Percentiles rank a stretch among this genome's conserved stretches.
These are phyloP conservation scores for Globisporangium nunn DNA, from an alignment of 352 stramenopile species.

Conservation along the genomic window DNA sequence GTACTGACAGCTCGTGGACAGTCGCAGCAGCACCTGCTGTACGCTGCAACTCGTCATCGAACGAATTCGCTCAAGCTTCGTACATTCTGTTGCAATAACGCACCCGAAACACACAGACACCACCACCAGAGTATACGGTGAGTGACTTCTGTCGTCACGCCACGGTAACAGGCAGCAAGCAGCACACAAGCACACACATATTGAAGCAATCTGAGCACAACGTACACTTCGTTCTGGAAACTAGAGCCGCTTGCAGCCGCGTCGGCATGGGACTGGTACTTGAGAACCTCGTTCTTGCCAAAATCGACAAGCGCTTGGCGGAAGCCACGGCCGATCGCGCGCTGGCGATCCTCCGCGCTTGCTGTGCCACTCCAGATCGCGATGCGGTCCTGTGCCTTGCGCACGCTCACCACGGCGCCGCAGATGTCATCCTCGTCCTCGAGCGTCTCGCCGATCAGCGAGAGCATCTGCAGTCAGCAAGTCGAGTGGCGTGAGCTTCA, in stretches of 20 bases:
- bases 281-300: constrained; percentile 84
- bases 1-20: neutral
- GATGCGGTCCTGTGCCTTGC: constrained; percentile 93
- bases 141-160: neutral
- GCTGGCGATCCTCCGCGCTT: constrained; percentile 63
- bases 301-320: constrained; percentile 75
- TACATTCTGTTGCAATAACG: constrained; percentile 55
- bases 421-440: constrained; percentile 93
- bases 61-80: constrained; percentile 47
- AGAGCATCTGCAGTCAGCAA: constrained; percentile 73
- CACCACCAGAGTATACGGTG: too few species aligned
- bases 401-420: constrained; percentile 93
- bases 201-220: too few species aligned
- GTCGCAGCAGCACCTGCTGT: neutral
- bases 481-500: neutral
- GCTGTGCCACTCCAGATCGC: constrained; percentile 91
- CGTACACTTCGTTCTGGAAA: constrained; percentile 90
- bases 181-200: neutral
- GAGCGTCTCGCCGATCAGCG: constrained; percentile 94
- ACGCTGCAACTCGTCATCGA: neutral
- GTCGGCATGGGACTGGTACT: constrained; percentile 86
- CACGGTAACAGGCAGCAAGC: neutral
- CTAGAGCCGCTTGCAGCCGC: constrained; percentile 82
- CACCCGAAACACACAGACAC: neutral
- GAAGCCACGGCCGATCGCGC: constrained; percentile 76